phyloP scores from a whole-genome alignment of 2,329 filamentous ascomycete genomes.

The Dactylellina drechsleri region DNA sequence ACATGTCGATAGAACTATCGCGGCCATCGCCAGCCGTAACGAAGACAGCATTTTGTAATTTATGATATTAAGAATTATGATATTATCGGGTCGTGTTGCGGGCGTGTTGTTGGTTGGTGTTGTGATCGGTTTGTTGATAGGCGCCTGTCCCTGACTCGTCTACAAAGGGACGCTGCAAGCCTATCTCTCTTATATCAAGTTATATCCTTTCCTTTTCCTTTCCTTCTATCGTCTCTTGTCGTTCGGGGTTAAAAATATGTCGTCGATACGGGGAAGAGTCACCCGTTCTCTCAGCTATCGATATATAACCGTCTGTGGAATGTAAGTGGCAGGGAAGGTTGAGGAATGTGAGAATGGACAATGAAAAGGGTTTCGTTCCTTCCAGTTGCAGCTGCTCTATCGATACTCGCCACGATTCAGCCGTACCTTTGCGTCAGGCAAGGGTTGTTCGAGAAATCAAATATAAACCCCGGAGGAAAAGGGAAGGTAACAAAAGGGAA shows the following conservation, averaged over 20 bases:
- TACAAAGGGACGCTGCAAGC: too few species aligned
- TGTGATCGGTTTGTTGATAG: constrained; percentile 5
- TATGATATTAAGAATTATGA: background rate
- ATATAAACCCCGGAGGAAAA: constrained; percentile 2
- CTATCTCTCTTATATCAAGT: too few species aligned
- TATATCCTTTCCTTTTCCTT: background rate
- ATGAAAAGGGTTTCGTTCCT: background rate
- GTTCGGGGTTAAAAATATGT: background rate
- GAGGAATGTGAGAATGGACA: constrained; percentile 24
- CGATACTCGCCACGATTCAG: constrained; percentile 19
- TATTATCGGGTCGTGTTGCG: constrained; percentile 4
- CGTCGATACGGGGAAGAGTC: background rate
- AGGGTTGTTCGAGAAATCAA: background rate
- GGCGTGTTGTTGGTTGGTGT: constrained; percentile 13
- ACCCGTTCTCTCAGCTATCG: constrained; percentile 19
- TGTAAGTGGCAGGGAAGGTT: constrained; percentile 12
- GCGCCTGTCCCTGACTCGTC: constrained; percentile 4
- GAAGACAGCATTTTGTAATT: too few species aligned
- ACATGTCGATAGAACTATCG: constrained; percentile 40
- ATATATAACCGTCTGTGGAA: constrained; percentile 42
- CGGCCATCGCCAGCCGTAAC: constrained; percentile 14
- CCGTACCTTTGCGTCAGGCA: background rate
- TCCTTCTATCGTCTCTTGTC: background rate
- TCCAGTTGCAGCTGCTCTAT: constrained; percentile 30
- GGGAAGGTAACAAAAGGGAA: constrained; percentile 2